These are phyloP conservation scores for Hymenoscyphus salicellus DNA, from an alignment of 2,329 filamentous ascomycete genomes.

Conservation along the genomic window DNA sequence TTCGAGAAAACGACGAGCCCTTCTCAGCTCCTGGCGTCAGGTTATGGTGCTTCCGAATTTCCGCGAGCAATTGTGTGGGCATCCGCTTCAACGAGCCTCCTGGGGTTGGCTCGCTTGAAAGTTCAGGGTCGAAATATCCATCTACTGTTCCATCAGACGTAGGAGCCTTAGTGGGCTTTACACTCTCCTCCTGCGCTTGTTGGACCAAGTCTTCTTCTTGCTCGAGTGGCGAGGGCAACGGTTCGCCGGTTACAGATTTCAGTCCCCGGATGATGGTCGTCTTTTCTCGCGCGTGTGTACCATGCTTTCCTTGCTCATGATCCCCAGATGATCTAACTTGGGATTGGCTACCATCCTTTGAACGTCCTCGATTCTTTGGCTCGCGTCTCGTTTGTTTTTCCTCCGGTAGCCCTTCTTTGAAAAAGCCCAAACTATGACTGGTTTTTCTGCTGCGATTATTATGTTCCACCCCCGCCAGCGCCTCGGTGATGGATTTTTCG, in stretches of 20 bases:
- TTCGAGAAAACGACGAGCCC: slow-evolving; percentile 34
- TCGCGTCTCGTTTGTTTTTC: slow-evolving; percentile 56
- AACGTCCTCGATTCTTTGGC: slow-evolving; percentile 32
- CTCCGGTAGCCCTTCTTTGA: slow-evolving; percentile 62
- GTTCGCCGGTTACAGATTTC: neutral
- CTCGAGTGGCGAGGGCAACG: slow-evolving; percentile 19
- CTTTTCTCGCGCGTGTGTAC: neutral
- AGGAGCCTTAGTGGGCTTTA: slow-evolving; percentile 23
- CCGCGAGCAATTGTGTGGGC: slow-evolving; percentile 33
- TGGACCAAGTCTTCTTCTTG: slow-evolving; percentile 4
- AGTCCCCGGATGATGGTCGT: neutral
- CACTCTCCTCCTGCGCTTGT: slow-evolving; percentile 9
- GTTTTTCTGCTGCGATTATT: slow-evolving; percentile 65
- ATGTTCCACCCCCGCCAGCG: slow-evolving; percentile 58
- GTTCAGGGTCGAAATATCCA: slow-evolving; percentile 30
- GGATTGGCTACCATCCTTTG: slow-evolving; percentile 28
- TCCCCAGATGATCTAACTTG: slow-evolving; percentile 17
- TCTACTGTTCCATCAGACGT: slow-evolving; percentile 12
- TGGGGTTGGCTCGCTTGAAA: slow-evolving; percentile 20
- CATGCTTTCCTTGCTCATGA: slow-evolving; percentile 13
- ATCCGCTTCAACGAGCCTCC: slow-evolving; percentile 26
- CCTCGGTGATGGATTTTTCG: slow-evolving; percentile 62
- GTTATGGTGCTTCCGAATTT: slow-evolving; percentile 35
- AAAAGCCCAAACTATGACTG: slow-evolving; percentile 64
- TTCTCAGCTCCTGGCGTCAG: slow-evolving; percentile 32